These are phyloP conservation scores for Annulohypoxylon nitens DNA, from an alignment of 495 filamentous ascomycete species.

Conservation along the genomic window DNA sequence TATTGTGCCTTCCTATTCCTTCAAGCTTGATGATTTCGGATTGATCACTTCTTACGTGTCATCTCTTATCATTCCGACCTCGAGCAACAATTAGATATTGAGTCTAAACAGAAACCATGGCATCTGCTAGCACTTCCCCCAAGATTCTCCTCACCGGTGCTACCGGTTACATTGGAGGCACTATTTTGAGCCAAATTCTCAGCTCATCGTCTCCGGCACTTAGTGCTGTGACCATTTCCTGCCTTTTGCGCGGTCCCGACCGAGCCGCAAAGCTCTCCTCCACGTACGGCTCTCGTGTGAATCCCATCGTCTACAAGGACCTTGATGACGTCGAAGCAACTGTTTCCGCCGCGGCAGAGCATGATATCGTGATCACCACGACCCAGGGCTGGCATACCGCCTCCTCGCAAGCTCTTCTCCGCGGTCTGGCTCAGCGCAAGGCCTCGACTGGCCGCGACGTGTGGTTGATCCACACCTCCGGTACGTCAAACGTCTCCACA, in stretches of 20 bases:
- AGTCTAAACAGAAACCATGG: conserved; percentile 28
- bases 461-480: conserved; percentile 60
- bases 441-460: conserved; percentile 46
- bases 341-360: conserved; percentile 48
- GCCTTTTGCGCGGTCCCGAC: conserved; percentile 39
- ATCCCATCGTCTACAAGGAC: conserved; percentile 40
- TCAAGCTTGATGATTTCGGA: neutral
- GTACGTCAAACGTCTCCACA: conserved; percentile 63
- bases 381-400: conserved; percentile 51
- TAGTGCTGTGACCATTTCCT: conserved; percentile 28
- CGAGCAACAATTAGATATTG: neutral
- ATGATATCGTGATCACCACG: conserved; percentile 60
- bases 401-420: conserved; percentile 52
- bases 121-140: conserved; percentile 29
- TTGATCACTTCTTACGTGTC: neutral
- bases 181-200: conserved; percentile 42
- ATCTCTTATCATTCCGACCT: neutral
- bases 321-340: conserved; percentile 52
- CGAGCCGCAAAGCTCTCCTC: conserved; percentile 34
- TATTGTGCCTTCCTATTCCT: neutral
- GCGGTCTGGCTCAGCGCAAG: conserved; percentile 55
- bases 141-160: conserved; percentile 50
- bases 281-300: conserved; percentile 42
- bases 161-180: conserved; percentile 49
- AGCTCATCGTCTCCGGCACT: conserved; percentile 32